These are phyloP conservation scores for Nitzschia sp. DNA, from an alignment of 108 stramenopile genomes.

Conservation along the genomic window DNA sequence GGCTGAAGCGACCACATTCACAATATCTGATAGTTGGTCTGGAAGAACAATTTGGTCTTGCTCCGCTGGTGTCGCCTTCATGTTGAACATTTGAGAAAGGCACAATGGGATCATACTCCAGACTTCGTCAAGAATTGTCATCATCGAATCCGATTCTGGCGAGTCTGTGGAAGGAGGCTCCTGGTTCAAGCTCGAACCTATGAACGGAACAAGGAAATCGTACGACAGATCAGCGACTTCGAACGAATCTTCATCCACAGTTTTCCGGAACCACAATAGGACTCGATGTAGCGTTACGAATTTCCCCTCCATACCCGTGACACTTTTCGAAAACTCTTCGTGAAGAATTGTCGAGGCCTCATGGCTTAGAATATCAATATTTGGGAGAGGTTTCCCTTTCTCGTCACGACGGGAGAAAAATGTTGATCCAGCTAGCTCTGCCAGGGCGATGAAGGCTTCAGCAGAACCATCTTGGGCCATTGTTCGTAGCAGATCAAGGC, in stretches of 20 bases:
- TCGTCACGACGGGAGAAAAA: slow-evolving; percentile 25
- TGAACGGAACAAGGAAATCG: slow-evolving; percentile 49
- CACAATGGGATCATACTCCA: slow-evolving; percentile 26
- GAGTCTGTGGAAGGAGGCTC: no score
- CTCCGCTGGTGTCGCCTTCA: no score
- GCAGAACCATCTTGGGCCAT: slow-evolving; percentile 69
- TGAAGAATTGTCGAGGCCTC: slow-evolving; percentile 60
- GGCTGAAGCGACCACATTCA: slow-evolving; percentile 9
- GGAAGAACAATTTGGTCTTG: slow-evolving; percentile 5
- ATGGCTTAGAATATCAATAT: slow-evolving; percentile 48
- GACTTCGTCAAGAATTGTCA: slow-evolving; percentile 19
- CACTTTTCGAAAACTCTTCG: slow-evolving; percentile 41
- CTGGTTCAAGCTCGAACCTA: slow-evolving; percentile 46
- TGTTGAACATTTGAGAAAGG: no score
- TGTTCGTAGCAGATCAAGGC: slow-evolving; percentile 58
- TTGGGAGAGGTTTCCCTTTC: slow-evolving; percentile 28
- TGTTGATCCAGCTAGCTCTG: slow-evolving; percentile 27
- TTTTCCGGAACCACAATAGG: slow-evolving; percentile 22
- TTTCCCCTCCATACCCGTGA: slow-evolving; percentile 41
- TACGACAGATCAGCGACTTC: slow-evolving; percentile 19
- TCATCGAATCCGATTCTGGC: no score
- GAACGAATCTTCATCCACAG: not conserved
- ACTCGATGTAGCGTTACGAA: slow-evolving; percentile 51
- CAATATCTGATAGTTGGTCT: slow-evolving; percentile 21
- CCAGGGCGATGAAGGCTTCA: slow-evolving; percentile 52